Base-by-base conservation (phyloP, 1,139 yeast species). In the Blastobotrys buckinghamii region DNA sequence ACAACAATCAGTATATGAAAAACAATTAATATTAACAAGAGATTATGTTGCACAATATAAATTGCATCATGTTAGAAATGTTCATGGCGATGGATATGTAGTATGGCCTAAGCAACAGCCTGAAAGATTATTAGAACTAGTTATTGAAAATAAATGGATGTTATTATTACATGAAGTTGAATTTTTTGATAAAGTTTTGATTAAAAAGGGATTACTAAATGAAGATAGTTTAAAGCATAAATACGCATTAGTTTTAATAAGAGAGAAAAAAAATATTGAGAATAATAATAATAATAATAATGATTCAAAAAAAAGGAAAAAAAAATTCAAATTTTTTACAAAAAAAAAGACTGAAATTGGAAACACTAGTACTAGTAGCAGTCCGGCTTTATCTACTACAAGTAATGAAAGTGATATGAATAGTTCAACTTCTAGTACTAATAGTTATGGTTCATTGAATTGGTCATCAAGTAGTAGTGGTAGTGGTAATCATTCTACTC, bases 21-120 rank as follows among this genome's bases (percentile, higher is more conserved):
- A 37, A n/a, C 49, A 46, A 16, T 13, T 46, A 33, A 45, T 46
- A 29, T 38, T 46, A 20, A 36, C 45, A 24, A 10, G 49, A 20
- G 49, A 46, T 20, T 40, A 17, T 17, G 34, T 46, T n/a, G 16
- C 32, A 17, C 40, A 36, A 16, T 46, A 41, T 38, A 24, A 42
- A 24, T 22, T 24, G 3, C 45, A 42, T 9, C 15, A 29, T 38
- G 24, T 24, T 22, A 37, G 26, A 10, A 43, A 36, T 13, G 39
- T 16, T 36, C 39, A 36, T 19, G 39, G 39, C 1, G 16, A 22
- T 33, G 40, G 38, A n/a, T n/a, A 26, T 26, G 40, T 43, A 15
- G 42, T 43, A 10, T 33, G 35, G 38, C 40, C 29, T 12, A 35
- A 36, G 7, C 37, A 34, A 22, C 19, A 19, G 3, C 40, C 48